phyloP scores from a whole-genome alignment of 2,329 filamentous ascomycete species.

The Neurospora crassa region DNA sequence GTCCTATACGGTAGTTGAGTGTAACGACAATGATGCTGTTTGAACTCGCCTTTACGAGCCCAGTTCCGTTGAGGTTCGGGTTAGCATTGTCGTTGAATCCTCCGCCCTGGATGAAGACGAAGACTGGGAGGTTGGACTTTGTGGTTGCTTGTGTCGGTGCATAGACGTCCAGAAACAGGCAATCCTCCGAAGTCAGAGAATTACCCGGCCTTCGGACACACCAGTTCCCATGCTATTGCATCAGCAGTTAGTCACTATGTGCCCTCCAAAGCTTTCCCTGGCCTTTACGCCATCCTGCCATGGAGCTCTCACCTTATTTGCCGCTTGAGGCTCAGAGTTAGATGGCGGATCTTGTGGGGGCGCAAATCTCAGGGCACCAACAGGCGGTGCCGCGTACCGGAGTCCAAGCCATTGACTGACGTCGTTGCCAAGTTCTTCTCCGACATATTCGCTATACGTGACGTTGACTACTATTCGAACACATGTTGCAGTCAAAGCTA shows the following conservation, averaged over 20 bases:
- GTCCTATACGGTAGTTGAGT: conserved; percentile 68
- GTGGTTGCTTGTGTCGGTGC: conserved; percentile 44
- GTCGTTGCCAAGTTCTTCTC: conserved; percentile 42
- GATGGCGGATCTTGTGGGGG: conserved; percentile 53
- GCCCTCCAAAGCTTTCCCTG: conserved; percentile 15
- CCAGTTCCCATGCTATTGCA: conserved; percentile 13
- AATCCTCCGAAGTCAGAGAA: conserved; percentile 45
- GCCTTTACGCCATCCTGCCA: not conserved
- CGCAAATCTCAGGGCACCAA: conserved; percentile 56
- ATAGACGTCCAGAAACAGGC: conserved; percentile 58
- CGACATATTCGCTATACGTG: conserved; percentile 57
- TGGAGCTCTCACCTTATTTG: conserved; percentile 36
- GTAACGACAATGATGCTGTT: conserved; percentile 58
- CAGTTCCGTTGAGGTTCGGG: conserved; percentile 45
- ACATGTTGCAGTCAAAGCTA: not conserved
- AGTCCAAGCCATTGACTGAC: conserved; percentile 66
- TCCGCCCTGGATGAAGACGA: conserved; percentile 36
- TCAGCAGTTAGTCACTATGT: conserved; percentile 10
- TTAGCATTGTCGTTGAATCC: conserved; percentile 38
- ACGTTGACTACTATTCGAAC: conserved; percentile 43
- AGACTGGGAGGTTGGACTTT: conserved; percentile 29
- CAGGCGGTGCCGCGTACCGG: conserved; percentile 61
- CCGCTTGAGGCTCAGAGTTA: conserved; percentile 37
- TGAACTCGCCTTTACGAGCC: conserved; percentile 45
- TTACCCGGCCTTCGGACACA: conserved; percentile 23